Evolutionary conservation across 2,329 filamentous ascomycete genomes (phyloP).

Genomic region (Alternaria sp.): DNA sequence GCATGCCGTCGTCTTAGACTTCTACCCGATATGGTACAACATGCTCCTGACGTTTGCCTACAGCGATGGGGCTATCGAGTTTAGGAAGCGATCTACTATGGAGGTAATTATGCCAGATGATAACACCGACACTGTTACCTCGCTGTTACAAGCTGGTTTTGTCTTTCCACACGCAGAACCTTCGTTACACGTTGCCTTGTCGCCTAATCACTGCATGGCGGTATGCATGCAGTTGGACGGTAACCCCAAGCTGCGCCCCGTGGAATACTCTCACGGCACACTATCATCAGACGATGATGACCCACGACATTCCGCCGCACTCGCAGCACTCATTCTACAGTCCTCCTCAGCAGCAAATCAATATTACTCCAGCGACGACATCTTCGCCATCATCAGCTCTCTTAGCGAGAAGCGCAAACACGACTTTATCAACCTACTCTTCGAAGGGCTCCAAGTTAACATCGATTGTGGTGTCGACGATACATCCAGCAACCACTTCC

Average conservation of each 20-base stretch:
- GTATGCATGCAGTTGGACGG: slow-evolving; percentile 57
- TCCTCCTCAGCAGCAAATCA: slow-evolving; percentile 55
- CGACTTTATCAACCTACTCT: slow-evolving; percentile 70
- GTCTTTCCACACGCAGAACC: slow-evolving; percentile 71
- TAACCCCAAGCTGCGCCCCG: slow-evolving; percentile 52
- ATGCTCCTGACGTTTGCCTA: slow-evolving; percentile 76
- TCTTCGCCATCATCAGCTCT: slow-evolving; percentile 53
- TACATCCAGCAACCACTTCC: slow-evolving; percentile 60
- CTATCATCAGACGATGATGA: slow-evolving; percentile 44
- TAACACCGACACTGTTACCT: slow-evolving; percentile 71
- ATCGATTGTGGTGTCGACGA: slow-evolving; percentile 84
- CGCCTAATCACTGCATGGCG: slow-evolving; percentile 59
- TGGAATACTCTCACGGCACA: slow-evolving; percentile 53
- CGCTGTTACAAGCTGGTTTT: slow-evolving; percentile 80
- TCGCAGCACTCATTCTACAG: slow-evolving; percentile 54
- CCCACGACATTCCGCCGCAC: slow-evolving; percentile 49
- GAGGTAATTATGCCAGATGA: slow-evolving; percentile 70
- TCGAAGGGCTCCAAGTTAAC: slow-evolving; percentile 59
- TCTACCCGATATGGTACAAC: slow-evolving; percentile 74
- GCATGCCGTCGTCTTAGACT: slow-evolving; percentile 73
- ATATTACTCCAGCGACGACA: slow-evolving; percentile 60
- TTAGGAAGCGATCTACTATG: slow-evolving; percentile 79
- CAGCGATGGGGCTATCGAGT: slow-evolving; percentile 82
- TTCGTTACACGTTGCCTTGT: slow-evolving; percentile 59
- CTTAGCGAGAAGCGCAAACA: slow-evolving; percentile 41